Evolutionary conservation across 176 grass and related monocot genomes (phyloP).

Genomic region (Ampelocalamus luodianensis): DNA sequence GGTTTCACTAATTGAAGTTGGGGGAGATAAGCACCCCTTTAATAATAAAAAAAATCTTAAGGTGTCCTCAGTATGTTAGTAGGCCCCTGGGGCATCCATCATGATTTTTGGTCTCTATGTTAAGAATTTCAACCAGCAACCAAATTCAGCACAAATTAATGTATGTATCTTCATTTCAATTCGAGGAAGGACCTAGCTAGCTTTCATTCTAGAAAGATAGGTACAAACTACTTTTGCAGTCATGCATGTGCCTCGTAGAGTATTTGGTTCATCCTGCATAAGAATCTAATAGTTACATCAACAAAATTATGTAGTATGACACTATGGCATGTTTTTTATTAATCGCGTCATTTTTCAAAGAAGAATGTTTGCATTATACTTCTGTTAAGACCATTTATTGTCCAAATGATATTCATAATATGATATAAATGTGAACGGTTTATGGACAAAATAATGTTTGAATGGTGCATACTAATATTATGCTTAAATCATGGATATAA

Average conservation of each 20-base stretch:
- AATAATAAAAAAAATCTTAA: too few species aligned
- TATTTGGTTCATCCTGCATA: slow-evolving; percentile 14
- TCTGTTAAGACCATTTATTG: neutral
- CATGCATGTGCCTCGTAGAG: slow-evolving; percentile 1
- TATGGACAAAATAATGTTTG: neutral
- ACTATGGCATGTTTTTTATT: neutral
- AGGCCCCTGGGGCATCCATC: neutral
- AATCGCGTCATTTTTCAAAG: neutral
- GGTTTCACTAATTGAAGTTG: too few species aligned
- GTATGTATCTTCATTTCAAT: neutral
- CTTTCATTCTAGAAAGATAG: neutral
- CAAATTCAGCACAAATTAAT: neutral
- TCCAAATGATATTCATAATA: neutral
- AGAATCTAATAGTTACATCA: neutral
- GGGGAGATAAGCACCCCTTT: too few species aligned
- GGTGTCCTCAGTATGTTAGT: neutral
- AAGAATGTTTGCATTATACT: neutral
- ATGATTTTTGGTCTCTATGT: neutral
- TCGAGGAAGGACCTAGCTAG: neutral
- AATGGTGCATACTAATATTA: neutral
- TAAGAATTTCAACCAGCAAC: neutral
- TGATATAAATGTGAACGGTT: neutral
- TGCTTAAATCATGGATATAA: neutral
- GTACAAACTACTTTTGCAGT: neutral
- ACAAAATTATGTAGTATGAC: neutral